Evolutionary conservation across 805 yeast species (phyloP).

Genomic region (Lachancea lanzarotensis): DNA sequence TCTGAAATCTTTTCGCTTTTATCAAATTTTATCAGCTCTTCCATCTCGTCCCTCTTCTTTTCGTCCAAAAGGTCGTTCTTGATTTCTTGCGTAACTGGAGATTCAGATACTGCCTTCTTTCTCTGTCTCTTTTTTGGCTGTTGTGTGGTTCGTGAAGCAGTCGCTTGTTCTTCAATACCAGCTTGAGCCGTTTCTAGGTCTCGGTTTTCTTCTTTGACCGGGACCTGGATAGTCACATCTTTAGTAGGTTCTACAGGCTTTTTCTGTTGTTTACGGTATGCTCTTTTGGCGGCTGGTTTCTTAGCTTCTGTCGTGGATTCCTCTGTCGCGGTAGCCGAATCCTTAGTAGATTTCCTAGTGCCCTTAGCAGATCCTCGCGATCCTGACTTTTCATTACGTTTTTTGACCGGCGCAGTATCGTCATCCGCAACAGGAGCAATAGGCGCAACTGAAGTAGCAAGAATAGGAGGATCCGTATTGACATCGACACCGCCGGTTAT

Average conservation of each 20-base stretch:
- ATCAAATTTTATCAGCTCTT: slow-evolving; percentile 7
- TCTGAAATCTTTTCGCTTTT: slow-evolving; percentile 5
- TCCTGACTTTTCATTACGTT: not conserved
- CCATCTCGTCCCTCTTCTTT: slow-evolving; percentile 9
- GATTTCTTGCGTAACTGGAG: slow-evolving; percentile 3
- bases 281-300: not conserved
- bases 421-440: not conserved
- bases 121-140: slow-evolving; percentile 6
- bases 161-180: not conserved
- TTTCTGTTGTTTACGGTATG: slow-evolving; percentile 3
- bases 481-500: not conserved
- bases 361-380: not conserved
- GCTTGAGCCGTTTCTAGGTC: not conserved
- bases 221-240: slow-evolving; percentile 1
- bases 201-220: not conserved
- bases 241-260: slow-evolving; percentile 2
- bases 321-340: not conserved
- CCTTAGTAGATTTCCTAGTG: not conserved
- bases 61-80: slow-evolving; percentile 8
- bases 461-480: not conserved
- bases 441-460: not conserved
- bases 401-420: slow-evolving; percentile 1
- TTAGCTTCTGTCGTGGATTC: slow-evolving; percentile 2
- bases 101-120: not conserved
- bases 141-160: not conserved